Evolutionary conservation across 345 rosid species (phyloP).

Genomic region (Dimocarpus longan): DNA sequence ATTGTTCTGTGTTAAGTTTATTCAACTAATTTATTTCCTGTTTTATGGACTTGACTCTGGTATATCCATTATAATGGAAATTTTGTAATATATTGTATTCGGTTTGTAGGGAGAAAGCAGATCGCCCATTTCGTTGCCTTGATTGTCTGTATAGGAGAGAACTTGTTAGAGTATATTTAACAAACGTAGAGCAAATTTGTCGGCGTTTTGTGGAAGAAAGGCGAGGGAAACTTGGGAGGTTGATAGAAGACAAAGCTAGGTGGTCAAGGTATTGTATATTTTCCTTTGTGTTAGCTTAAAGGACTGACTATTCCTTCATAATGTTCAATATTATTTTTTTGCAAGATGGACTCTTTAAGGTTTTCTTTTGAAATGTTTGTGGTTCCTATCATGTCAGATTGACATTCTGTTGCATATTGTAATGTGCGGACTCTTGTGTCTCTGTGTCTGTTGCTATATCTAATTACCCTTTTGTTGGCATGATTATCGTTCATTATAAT

Average conservation of each 20-base stretch:
- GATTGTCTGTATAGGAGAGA: constrained; percentile 81
- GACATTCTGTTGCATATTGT: background rate
- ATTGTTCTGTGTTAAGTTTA: background rate
- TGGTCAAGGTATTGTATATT: constrained; percentile 72
- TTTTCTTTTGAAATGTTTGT: constrained; percentile 10
- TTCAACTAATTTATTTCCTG: background rate
- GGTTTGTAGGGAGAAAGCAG: constrained; percentile 77
- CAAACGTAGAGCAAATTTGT: constrained; percentile 85
- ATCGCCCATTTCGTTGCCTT: constrained; percentile 94
- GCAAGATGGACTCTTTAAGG: background rate
- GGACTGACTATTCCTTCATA: background rate
- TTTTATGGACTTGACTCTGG: background rate
- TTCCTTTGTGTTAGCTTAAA: background rate
- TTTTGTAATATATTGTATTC: constrained; percentile 17
- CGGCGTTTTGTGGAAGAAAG: constrained; percentile 86
- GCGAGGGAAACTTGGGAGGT: constrained; percentile 64
- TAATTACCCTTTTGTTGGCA: background rate
- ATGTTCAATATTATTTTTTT: background rate
- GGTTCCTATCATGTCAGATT: constrained; percentile 6
- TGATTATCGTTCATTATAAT: constrained; percentile 1
- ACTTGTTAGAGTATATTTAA: constrained; percentile 87
- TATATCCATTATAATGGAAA: background rate
- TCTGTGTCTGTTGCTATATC: background rate
- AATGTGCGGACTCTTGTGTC: background rate
- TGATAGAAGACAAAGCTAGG: constrained; percentile 77